Evolutionary conservation across 2,329 filamentous ascomycete genomes (phyloP), one percentile per base, ranked within the genome.

Genomic region (Arthrobotrys pseudoclavata): DNA sequence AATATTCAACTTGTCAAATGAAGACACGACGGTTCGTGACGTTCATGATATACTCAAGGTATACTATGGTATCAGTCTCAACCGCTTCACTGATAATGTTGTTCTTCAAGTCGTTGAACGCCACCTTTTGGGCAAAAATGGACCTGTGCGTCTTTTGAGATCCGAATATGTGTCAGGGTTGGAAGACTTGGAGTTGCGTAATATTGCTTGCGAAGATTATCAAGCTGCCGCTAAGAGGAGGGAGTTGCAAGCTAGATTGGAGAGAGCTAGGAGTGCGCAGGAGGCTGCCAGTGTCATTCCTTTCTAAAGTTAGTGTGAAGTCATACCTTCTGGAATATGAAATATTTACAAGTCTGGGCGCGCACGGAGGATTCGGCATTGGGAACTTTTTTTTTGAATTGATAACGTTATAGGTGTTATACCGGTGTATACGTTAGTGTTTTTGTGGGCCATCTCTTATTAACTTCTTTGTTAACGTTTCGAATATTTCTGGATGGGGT

Each of bases 21-120:
- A 80, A 31, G 75, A 81, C 42, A 22, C 83, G 9, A 77, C 81
- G 0, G 77, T 82, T 4, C 80, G 82, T 31, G 86, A 89, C 9
- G 86, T 92, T 3, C 88, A 91, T 69, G 87, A 91, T 74, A 87
- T 88, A 0, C 84, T 92, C 0, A 82, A 85, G 29, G 85, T 86
- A 1, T 92, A 90, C 82, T 92, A 92, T 83, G 86, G 88, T 26
- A 87, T 91, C 0, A 85, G 89, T 0, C 85, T 84, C 12, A 87
- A 88, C 80, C 86, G 89, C 0, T 91, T 92, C 71, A 86, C 91
- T 1, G 90, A 92, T 79, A 86, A 85, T 2, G 82, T 93, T 1
- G 89, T 85, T 80, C 86, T 87, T 76, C 90, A 91, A 79, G 88
- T 86, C 0, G 84, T 88, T 1, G 86, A 87, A 22, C 64, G 80